These are phyloP conservation scores for Tephrocybe sp. DNA, from an alignment of 768 basidiomycete species.

Conservation along the genomic window DNA sequence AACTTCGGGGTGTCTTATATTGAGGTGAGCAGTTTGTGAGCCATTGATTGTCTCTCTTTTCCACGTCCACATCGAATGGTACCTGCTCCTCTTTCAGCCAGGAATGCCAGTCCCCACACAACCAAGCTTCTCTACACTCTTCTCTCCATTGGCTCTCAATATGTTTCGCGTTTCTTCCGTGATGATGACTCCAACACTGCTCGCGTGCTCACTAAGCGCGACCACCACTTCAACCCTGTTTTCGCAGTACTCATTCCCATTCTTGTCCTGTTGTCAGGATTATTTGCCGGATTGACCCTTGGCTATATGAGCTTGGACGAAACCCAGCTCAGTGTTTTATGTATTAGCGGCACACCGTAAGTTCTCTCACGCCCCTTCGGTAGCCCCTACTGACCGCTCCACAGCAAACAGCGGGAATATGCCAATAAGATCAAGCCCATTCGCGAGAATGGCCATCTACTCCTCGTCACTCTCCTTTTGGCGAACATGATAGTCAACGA, in stretches of 20 bases:
- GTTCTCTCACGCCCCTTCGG: constrained; percentile 24
- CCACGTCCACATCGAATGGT: constrained; percentile 38
- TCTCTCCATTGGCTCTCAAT: constrained; percentile 40
- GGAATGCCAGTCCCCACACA: constrained; percentile 33
- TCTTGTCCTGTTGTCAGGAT: constrained; percentile 78
- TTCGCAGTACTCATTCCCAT: constrained; percentile 72
- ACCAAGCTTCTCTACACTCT: constrained; percentile 46
- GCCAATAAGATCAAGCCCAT: constrained; percentile 88
- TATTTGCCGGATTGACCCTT: constrained; percentile 90
- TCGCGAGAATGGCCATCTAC: constrained; percentile 77
- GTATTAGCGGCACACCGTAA: constrained; percentile 81
- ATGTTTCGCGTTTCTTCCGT: constrained; percentile 43
- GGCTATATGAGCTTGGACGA: constrained; percentile 94
- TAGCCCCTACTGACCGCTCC: constrained; percentile 3
- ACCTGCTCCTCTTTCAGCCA: constrained; percentile 36
- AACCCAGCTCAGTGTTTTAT: constrained; percentile 86
- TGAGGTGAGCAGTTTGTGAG: no score
- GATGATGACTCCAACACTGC: constrained; percentile 8
- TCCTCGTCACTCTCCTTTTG: constrained; percentile 80
- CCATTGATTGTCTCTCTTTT: no score
- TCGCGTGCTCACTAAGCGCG: constrained; percentile 24
- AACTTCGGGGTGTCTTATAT: no score
- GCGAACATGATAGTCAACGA: constrained; percentile 95
- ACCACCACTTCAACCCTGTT: constrained; percentile 28
- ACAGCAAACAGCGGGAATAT: constrained; percentile 76